Conservation (phyloP, 148 eudicot genomes). For the Persicaria tinctoria region DNA sequence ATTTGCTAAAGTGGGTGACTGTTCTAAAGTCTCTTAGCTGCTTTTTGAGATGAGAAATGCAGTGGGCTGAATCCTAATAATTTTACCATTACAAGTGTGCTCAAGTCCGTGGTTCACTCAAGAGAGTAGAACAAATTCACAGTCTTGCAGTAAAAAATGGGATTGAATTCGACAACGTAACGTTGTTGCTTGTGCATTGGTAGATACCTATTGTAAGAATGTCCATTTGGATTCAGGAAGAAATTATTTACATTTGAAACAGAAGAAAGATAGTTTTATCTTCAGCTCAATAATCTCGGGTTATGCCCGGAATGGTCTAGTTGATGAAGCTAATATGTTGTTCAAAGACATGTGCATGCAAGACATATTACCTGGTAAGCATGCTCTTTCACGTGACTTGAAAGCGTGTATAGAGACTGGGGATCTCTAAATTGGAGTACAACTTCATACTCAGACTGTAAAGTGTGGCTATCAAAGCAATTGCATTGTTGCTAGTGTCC, state of each 20-base stretch:
- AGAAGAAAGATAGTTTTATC: conserved; percentile 5
- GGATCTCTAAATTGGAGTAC: conserved; percentile 1
- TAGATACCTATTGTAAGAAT: conserved; percentile 12
- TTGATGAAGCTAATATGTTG: conserved; percentile 8
- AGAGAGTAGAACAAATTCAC: conserved; percentile 14
- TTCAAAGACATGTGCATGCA: conserved; percentile 14
- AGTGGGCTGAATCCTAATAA: too few species aligned
- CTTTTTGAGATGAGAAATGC: too few species aligned
- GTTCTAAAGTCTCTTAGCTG: background rate
- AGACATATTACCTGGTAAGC: background rate
- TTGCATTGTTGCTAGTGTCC: conserved; percentile 14
- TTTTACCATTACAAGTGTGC: conserved; percentile 4
- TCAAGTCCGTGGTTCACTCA: conserved; percentile 9
- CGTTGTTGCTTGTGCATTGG: conserved; percentile 9
- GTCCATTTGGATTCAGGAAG: background rate
- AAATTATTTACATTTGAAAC: background rate
- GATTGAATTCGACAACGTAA: background rate
- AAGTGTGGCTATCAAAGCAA: conserved; percentile 7
- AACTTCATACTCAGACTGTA: background rate
- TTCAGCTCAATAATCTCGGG: conserved; percentile 17
- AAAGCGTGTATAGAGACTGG: conserved; percentile 3
- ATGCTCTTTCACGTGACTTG: conserved; percentile 11
- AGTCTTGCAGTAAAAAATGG: conserved; percentile 14
- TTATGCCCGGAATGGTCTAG: conserved; percentile 9
- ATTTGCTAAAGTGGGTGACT: conserved; percentile 7